Percentiles rank a stretch among this genome's conserved stretches.
phyloP scores from a whole-genome alignment of 2,329 filamentous ascomycete genomes.

The Sporothrix inflata region DNA sequence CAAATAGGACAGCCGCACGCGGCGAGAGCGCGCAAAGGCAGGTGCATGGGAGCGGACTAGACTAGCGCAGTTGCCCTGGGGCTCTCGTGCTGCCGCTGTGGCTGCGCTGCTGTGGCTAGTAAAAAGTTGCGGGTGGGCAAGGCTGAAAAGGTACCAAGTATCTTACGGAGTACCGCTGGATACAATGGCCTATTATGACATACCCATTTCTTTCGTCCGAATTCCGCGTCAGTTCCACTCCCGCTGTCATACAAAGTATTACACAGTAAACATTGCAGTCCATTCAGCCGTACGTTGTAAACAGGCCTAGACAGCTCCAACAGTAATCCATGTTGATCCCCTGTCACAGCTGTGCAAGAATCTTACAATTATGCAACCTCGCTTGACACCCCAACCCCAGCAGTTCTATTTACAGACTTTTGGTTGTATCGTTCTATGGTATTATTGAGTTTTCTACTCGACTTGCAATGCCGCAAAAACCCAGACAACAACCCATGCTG shows the following conservation, averaged over 20 bases:
- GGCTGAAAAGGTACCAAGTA: neutral
- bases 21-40: slow-evolving; percentile 5
- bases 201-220: neutral
- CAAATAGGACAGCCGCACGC: neutral
- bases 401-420: neutral
- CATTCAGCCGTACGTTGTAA: no score
- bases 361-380: slow-evolving; percentile 3
- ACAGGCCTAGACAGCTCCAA: neutral
- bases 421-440: neutral
- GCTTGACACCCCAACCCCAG: neutral
- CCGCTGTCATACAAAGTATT: neutral
- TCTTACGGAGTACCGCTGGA: neutral
- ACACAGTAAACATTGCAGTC: no score
- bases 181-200: neutral
- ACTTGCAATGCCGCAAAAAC: neutral
- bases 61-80: neutral
- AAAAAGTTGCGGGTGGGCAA: neutral
- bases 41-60: neutral
- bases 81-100: neutral
- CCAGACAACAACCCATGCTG: neutral
- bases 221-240: neutral
- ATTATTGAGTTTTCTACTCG: neutral
- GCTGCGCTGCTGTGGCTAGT: slow-evolving; percentile 10
- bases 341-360: neutral
- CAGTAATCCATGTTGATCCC: neutral